phyloP scores from a whole-genome alignment of 441 rosid genomes.

The Brassica hybrid region DNA sequence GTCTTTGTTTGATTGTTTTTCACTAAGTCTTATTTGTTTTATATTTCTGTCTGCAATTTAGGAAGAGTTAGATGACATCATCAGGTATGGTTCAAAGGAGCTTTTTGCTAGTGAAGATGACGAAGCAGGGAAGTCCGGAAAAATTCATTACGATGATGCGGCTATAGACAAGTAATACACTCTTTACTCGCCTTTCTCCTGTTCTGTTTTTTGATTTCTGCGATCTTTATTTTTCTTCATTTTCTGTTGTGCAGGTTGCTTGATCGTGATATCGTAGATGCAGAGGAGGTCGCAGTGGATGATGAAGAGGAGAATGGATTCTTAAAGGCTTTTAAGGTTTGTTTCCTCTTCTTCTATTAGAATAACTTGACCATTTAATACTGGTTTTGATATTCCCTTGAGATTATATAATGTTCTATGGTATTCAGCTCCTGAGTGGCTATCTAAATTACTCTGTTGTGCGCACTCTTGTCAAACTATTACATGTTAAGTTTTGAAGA shows the following conservation, averaged over 20 bases:
- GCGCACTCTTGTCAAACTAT: conserved; percentile 11
- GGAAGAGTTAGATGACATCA: conserved; percentile 99
- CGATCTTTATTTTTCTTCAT: conserved; percentile 22
- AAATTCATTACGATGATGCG: conserved; percentile 96
- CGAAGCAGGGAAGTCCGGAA: conserved; percentile 93
- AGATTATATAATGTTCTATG: conserved; percentile 15
- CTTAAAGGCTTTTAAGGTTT: conserved; percentile 96
- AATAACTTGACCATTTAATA: not conserved
- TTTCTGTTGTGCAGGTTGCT: conserved; percentile 62
- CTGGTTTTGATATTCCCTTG: conserved; percentile 13
- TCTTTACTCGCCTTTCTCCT: conserved; percentile 26
- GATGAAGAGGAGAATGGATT: conserved; percentile 94
- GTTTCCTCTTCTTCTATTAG: not conserved
- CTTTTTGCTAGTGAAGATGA: conserved; percentile 96
- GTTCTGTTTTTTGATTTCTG: conserved; percentile 14
- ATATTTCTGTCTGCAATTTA: conserved; percentile 42
- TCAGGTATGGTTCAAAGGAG: conserved; percentile 98
- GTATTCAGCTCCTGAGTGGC: conserved; percentile 3
- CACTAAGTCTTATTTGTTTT: conserved; percentile 5
- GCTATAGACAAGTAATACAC: conserved; percentile 84
- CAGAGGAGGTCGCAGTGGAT: conserved; percentile 80
- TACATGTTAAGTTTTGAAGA: conserved; percentile 22
- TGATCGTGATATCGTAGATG: conserved; percentile 82
- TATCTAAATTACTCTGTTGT: conserved; percentile 8
- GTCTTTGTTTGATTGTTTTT: conserved; percentile 7